Base-by-base conservation (phyloP, 257 asterid genomes). In the Gentiana straminea region DNA sequence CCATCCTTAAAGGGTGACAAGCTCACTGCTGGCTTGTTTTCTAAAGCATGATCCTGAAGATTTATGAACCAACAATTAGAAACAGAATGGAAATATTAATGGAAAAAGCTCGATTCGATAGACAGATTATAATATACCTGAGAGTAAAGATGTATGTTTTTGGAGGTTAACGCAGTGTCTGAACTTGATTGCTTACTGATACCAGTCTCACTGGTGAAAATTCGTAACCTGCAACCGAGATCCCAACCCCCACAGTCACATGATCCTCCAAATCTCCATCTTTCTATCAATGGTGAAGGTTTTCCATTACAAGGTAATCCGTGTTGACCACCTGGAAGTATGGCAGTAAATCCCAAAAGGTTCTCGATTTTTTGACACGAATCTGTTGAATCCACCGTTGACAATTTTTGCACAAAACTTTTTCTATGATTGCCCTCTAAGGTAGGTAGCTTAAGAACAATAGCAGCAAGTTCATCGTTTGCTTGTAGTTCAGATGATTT, bases 211-310 rank as follows among this genome's bases (percentile, higher is more conserved):
- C 59, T 70, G 53, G 70, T 37, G 61, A 86, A 75, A 57, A 79
- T 68, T 69, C 70, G 74, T 70, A 81, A 8, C 59, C 64, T 59
- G 67, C 95, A 86, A 44, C 95, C 95, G 11, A 86, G 52, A 76
- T 86, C 95, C 95, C 95, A 86, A 54, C 95, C 95, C 34, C 95
- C 95, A 68, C 95, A 86, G 63, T 86, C 95, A 46, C 95, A 86
- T 0, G 75, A 74, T 60, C 95, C 95, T 4, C 94, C 94, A 2
- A 81, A 62, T 61, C 75, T 77, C 95, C 95, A 86, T 70, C 95
- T 71, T 66, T 76, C 75, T 15, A 83, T 74, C 43, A 86, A 68
- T 5, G 94, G 68, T 46, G 88, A 83, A 58, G 95, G 88, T 52
- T 83, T 89, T 5, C 95, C 95, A 67, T 79, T 78, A 57, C 73